phyloP scores from a whole-genome alignment of 2,329 filamentous ascomycete genomes.

The Amesomyces nigricolor region DNA sequence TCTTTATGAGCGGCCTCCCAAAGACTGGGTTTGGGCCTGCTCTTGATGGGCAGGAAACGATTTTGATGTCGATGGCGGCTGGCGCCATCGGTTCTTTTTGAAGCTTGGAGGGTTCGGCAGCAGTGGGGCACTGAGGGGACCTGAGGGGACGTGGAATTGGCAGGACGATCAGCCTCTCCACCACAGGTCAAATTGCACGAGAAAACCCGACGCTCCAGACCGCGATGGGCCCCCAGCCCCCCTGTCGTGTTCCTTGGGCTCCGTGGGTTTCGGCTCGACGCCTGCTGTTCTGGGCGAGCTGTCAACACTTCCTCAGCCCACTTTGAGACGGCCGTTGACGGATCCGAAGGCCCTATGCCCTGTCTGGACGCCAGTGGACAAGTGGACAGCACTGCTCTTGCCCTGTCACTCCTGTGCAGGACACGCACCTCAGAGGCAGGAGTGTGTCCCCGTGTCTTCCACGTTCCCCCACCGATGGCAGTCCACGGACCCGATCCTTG shows the following conservation, averaged over 20 bases:
- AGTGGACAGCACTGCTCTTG: too few relatives aligned
- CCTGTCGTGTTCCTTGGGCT: conserved; percentile 15
- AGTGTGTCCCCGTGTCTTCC: too few relatives aligned
- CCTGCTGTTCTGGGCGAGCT: conserved; percentile 12
- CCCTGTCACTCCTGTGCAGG: neutral
- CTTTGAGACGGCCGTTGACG: conserved; percentile 9
- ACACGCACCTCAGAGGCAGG: too few relatives aligned
- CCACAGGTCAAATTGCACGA: conserved; percentile 4
- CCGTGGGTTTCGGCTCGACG: neutral
- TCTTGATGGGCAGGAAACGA: too few relatives aligned
- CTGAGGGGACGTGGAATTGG: too few relatives aligned
- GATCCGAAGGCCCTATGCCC: neutral
- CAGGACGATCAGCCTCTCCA: neutral
- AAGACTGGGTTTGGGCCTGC: too few relatives aligned
- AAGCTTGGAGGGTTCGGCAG: neutral
- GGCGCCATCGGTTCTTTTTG: too few relatives aligned
- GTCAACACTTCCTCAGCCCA: conserved; percentile 13
- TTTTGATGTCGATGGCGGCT: too few relatives aligned
- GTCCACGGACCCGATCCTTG: too few relatives aligned
- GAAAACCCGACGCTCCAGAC: conserved; percentile 20
- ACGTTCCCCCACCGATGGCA: too few relatives aligned
- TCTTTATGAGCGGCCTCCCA: too few relatives aligned
- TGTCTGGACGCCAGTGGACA: neutral
- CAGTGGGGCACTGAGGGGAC: too few relatives aligned
- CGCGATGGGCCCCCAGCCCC: conserved; percentile 17